phyloP scores from a whole-genome alignment of 1,284 basidiomycete species.

The Baeospora myosura region DNA sequence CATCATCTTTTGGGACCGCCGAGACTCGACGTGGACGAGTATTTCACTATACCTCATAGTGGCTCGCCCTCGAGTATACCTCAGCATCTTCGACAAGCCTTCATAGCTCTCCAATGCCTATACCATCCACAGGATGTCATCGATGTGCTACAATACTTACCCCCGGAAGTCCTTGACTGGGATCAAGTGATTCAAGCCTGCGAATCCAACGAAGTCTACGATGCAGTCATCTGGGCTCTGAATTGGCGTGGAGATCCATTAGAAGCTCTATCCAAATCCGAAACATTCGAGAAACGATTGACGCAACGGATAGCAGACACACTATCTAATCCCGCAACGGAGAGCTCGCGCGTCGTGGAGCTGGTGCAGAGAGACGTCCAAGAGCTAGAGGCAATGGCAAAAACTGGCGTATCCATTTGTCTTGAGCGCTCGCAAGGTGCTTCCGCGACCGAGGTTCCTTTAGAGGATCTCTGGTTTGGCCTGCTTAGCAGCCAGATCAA shows the following conservation, averaged over 20 bases:
- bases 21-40: slow-evolving; percentile 37
- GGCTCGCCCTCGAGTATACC: slow-evolving; percentile 39
- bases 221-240: slow-evolving; percentile 80
- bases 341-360: slow-evolving; percentile 16
- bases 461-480: slow-evolving; percentile 89
- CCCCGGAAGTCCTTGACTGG: slow-evolving; percentile 53
- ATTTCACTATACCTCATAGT: slow-evolving; percentile 16
- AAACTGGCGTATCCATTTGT: slow-evolving; percentile 61
- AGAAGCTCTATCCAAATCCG: slow-evolving; percentile 63
- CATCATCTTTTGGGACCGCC: slow-evolving; percentile 65
- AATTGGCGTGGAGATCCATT: slow-evolving; percentile 59
- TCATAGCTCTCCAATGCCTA: slow-evolving; percentile 68
- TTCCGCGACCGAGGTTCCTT: slow-evolving; percentile 37
- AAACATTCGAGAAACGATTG: slow-evolving; percentile 50
- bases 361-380: slow-evolving; percentile 28
- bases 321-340: slow-evolving; percentile 23
- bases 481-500: slow-evolving; percentile 78
- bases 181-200: slow-evolving; percentile 53
- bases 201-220: slow-evolving; percentile 59
- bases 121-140: slow-evolving; percentile 66
- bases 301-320: slow-evolving; percentile 44
- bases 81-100: slow-evolving; percentile 47
- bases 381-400: slow-evolving; percentile 48
- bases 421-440: slow-evolving; percentile 49
- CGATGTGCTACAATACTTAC: slow-evolving; percentile 55